Evolutionary conservation across 805 yeast species (phyloP).

Genomic region (Yamadazyma nakazawae): DNA sequence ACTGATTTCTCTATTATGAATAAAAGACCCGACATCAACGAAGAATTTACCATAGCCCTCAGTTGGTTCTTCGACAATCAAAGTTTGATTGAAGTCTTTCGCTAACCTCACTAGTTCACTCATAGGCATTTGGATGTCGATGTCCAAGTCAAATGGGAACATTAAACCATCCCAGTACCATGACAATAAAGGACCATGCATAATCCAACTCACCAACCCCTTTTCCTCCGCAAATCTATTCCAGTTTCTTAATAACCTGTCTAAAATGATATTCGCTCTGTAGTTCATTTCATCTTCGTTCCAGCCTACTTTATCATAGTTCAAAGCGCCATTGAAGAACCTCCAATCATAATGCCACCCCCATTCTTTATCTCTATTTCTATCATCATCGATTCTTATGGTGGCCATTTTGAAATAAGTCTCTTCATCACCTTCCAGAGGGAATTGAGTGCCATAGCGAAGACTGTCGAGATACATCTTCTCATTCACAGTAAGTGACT

Average conservation of each 20-base stretch:
- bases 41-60: constrained; percentile 27
- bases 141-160: constrained; percentile 28
- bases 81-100: constrained; percentile 23
- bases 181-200: constrained; percentile 26
- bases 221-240: constrained; percentile 21
- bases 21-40: constrained; percentile 27
- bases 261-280: constrained; percentile 20
- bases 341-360: constrained; percentile 61
- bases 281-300: constrained; percentile 21
- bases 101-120: constrained; percentile 21
- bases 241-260: constrained; percentile 26
- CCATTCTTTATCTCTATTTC: constrained; percentile 32
- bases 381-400: constrained; percentile 25
- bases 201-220: constrained; percentile 25
- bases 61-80: constrained; percentile 29
- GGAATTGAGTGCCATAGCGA: constrained; percentile 14
- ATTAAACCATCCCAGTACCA: constrained; percentile 32
- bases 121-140: constrained; percentile 29
- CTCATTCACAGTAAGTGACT: constrained; percentile 16
- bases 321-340: constrained; percentile 56
- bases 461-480: constrained; percentile 22
- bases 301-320: constrained; percentile 35
- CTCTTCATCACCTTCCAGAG: constrained; percentile 21
- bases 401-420: constrained; percentile 39
- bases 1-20: constrained; percentile 24